Conservation (phyloP, 768 basidiomycete species). For the Porphyrellus cyaneotinctus region DNA sequence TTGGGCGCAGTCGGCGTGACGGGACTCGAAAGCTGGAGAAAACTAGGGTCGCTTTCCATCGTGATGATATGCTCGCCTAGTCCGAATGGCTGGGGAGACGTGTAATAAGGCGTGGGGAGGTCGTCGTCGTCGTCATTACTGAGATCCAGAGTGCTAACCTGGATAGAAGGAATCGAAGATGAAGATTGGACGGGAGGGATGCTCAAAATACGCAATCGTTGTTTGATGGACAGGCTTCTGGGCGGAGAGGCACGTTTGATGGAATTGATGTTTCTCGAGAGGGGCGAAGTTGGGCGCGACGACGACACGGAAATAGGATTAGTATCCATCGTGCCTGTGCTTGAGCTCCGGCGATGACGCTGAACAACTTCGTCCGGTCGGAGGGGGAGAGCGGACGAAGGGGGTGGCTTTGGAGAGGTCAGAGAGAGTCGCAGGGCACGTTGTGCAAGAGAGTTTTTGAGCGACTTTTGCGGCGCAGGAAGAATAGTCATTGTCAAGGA, state of each 20-base stretch:
- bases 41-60: constrained; percentile 53
- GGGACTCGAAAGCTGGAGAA: constrained; percentile 53
- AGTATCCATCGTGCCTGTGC: constrained; percentile 28
- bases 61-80: constrained; percentile 61
- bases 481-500: constrained; percentile 2
- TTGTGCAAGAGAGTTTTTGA: constrained; percentile 56
- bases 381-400: constrained; percentile 56
- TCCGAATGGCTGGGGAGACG: constrained; percentile 13
- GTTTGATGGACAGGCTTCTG: constrained; percentile 46
- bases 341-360: constrained; percentile 33
- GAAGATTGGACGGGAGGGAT: constrained; percentile 39
- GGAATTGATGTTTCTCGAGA: constrained; percentile 31
- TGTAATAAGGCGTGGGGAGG: constrained; percentile 23
- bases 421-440: constrained; percentile 57
- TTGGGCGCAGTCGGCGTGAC: constrained; percentile 30
- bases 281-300: constrained; percentile 33
- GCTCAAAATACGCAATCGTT: constrained; percentile 66
- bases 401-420: constrained; percentile 61
- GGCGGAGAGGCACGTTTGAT: constrained; percentile 24
- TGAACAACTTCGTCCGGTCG: constrained; percentile 55
- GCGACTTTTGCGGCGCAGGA: constrained; percentile 29
- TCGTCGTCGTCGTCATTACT: constrained; percentile 25
- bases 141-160: constrained; percentile 26
- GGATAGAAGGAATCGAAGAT: constrained; percentile 23
- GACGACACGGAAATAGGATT: constrained; percentile 47